A percentile compares a stretch with the other conserved stretches of the same genome.
These are phyloP conservation scores for Purshia tridentata DNA, from an alignment of 306 rosid genomes.

Conservation along the genomic window DNA sequence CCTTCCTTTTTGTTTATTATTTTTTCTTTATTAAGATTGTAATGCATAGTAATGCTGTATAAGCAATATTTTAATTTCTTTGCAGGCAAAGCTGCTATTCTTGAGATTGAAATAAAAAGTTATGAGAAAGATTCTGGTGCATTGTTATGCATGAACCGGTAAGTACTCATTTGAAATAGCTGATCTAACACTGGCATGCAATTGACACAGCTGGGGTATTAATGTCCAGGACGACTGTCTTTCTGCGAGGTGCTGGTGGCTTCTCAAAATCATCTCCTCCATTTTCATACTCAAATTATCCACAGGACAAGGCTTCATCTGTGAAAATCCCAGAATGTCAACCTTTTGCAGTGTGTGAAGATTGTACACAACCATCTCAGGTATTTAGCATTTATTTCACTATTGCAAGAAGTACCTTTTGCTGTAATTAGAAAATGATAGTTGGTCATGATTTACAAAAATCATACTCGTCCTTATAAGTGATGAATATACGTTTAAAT, in stretches of 20 bases:
- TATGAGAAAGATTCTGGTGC: constrained; percentile 74
- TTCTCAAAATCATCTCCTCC: constrained; percentile 82
- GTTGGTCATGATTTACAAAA: not conserved
- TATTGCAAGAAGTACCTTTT: constrained; percentile 3
- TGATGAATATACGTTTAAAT: not conserved
- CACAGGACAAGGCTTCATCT: constrained; percentile 43
- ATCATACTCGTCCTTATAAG: not conserved
- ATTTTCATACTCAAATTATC: constrained; percentile 75
- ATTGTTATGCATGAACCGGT: constrained; percentile 90
- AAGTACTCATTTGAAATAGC: constrained; percentile 26
- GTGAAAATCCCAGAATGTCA: constrained; percentile 63
- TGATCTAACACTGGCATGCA: constrained; percentile 21
- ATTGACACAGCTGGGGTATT: constrained; percentile 30
- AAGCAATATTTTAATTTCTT: constrained; percentile 1
- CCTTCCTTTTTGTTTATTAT: not conserved
- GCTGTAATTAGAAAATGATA: not conserved
- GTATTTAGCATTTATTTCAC: constrained; percentile 35
- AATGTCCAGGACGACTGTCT: constrained; percentile 60
- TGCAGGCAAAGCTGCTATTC: constrained; percentile 91
- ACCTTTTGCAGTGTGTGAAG: constrained; percentile 76
- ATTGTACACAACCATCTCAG: constrained; percentile 79
- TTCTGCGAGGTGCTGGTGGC: constrained; percentile 96
- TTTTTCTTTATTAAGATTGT: not conserved
- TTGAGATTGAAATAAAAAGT: constrained; percentile 91
- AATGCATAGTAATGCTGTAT: not conserved